Evolutionary conservation across 352 stramenopile genomes (phyloP), one percentile per base, ranked within the genome.

Genomic region (Phytophthora niederhauseri): DNA sequence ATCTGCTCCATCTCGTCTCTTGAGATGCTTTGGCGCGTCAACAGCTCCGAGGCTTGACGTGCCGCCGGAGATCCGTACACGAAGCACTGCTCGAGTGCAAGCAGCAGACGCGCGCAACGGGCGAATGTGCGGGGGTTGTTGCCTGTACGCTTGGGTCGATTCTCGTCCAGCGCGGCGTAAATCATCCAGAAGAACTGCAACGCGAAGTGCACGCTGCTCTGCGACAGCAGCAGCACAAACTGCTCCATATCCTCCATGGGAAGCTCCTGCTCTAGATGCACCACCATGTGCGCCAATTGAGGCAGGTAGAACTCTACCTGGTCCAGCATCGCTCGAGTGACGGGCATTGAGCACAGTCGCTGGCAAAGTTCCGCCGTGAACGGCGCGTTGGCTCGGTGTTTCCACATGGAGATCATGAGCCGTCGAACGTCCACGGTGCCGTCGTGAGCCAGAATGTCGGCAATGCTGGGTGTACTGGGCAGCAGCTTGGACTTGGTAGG

Each of bases 141-240:
- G 6, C 84, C 85, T 3, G 71, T 60, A 15, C 79, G 77, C 58
- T 95, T 93, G 14, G 87, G 87, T 0, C 87, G 84, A 56, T 95
- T 85, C 66, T 95, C 87, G 54, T 95, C 87, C 36, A 95, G 50
- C 8, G 87, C 75, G 0, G 84, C 85, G 64, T 93, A 95, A 52
- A 95, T 79, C 53, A 91, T 89, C 87, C 87, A 95, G 71, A 95
- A 93, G 62, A 94, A 84, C 63, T 94, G 84, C n/a, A 94, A 63
- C 8, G 87, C 87, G 51, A 95, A 90, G 66, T 95, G 85, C 19
- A 90, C 80, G 50, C 87, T 95, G 62, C 81, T 91, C 57, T 91
- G 80, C 5, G 80, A 86, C 19, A 95, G 73, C 34, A 91, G 61
- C 22, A 95, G 68, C 63, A 93, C 82, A 48, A 95, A 93, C 60